These are phyloP conservation scores for Aspergillus coremiiformis DNA, from an alignment of 495 filamentous ascomycete genomes.

Conservation along the genomic window DNA sequence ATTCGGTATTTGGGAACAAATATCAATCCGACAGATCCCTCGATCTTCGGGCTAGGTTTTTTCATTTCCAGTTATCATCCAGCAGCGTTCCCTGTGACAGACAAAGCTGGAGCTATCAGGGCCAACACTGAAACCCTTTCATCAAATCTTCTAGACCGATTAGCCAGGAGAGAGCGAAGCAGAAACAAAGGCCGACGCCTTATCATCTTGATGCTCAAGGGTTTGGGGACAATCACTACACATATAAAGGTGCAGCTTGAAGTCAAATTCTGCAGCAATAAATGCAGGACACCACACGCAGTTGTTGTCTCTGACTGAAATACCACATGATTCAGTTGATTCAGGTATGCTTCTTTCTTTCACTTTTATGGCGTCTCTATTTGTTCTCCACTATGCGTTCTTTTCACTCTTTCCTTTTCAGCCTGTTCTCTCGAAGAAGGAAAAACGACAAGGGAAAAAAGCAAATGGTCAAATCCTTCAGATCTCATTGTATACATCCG, in stretches of 20 bases:
- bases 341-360: not conserved
- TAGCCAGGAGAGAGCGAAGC: not conserved
- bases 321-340: not conserved
- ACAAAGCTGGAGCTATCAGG: not conserved
- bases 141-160: not conserved
- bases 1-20: slow-evolving; percentile 15
- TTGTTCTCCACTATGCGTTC: not conserved
- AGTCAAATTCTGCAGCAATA: slow-evolving; percentile 13
- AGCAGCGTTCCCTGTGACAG: slow-evolving; percentile 1
- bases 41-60: slow-evolving; percentile 2
- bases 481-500: not conserved
- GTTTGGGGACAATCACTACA: slow-evolving; percentile 6
- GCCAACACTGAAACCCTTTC: not conserved
- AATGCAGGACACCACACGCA: slow-evolving; percentile 14
- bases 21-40: slow-evolving; percentile 18
- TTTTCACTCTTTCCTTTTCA: not conserved
- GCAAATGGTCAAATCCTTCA: not conserved
- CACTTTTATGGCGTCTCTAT: too few relatives aligned
- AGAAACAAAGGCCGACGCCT: not conserved
- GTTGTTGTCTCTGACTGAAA: slow-evolving; percentile 3
- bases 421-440: not conserved
- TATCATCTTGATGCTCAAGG: slow-evolving; percentile 8
- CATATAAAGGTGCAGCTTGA: slow-evolving; percentile 14
- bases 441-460: not conserved
- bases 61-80: not conserved